Evolutionary conservation across 495 filamentous ascomycete genomes (phyloP).

Genomic region (Tuber borchii): DNA sequence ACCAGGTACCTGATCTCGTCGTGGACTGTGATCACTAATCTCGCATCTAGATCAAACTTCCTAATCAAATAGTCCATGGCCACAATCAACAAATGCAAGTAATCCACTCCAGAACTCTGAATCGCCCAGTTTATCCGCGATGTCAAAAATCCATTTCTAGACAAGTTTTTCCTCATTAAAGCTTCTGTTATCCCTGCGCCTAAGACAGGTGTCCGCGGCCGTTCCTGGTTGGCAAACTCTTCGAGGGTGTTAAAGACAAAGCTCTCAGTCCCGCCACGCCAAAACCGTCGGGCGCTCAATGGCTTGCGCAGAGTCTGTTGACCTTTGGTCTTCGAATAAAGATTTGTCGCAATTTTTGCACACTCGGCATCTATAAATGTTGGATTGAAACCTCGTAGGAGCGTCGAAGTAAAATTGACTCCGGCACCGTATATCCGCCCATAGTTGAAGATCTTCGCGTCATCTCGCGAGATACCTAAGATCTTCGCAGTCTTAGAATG

Average conservation of each 20-base stretch:
- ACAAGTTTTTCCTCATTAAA: slow-evolving; percentile 79
- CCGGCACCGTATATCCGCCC: slow-evolving; percentile 96
- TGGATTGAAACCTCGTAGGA: slow-evolving; percentile 91
- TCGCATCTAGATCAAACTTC: slow-evolving; percentile 75
- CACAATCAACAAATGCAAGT: slow-evolving; percentile 88
- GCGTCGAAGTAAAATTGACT: slow-evolving; percentile 79
- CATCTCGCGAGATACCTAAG: slow-evolving; percentile 83
- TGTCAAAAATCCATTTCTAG: slow-evolving; percentile 86
- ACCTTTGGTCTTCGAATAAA: slow-evolving; percentile 89
- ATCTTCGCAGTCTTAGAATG: slow-evolving; percentile 91
- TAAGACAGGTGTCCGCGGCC: slow-evolving; percentile 84
- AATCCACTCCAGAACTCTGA: slow-evolving; percentile 94
- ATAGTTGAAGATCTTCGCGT: slow-evolving; percentile 98
- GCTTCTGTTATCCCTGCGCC: slow-evolving; percentile 96
- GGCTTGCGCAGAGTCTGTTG: slow-evolving; percentile 63
- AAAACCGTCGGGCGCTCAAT: slow-evolving; percentile 73
- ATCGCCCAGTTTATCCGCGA: slow-evolving; percentile 99
- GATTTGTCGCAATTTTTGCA: slow-evolving; percentile 61
- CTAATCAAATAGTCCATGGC: slow-evolving; percentile 89
- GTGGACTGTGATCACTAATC: slow-evolving; percentile 89
- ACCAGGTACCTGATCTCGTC: slow-evolving; percentile 96
- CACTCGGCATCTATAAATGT: slow-evolving; percentile 69
- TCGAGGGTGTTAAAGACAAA: slow-evolving; percentile 98
- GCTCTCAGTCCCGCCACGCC: slow-evolving; percentile 95
- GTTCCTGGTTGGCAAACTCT: slow-evolving; percentile 91